These are phyloP conservation scores for Scortechinia acanthostroma DNA, from an alignment of 2,329 filamentous ascomycete species.

Conservation along the genomic window DNA sequence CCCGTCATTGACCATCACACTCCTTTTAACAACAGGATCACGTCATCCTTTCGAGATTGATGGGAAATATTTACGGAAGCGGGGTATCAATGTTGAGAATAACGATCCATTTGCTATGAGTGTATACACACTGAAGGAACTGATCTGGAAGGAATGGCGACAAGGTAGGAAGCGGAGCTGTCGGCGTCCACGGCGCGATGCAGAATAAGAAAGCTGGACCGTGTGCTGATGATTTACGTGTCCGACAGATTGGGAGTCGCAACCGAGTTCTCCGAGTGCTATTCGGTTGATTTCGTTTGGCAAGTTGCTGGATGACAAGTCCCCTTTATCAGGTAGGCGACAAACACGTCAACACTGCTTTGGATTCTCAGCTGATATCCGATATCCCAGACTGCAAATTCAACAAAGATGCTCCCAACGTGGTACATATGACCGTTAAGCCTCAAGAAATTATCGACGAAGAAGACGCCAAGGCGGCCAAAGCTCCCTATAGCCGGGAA, in stretches of 20 bases:
- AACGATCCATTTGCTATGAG: conserved; percentile 2
- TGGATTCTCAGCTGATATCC: background rate
- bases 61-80: conserved; percentile 2
- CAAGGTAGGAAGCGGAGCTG: background rate
- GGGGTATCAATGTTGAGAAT: background rate
- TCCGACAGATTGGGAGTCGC: background rate
- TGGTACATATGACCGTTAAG: background rate
- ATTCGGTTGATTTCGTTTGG: conserved; percentile 1
- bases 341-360: too few relatives aligned
- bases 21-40: background rate
- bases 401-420: background rate
- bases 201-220: background rate
- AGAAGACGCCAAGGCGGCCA: background rate
- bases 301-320: background rate
- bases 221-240: background rate
- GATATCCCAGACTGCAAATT: background rate
- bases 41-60: conserved; percentile 1
- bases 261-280: background rate
- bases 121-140: background rate
- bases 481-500: background rate
- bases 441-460: conserved; percentile 2
- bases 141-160: conserved; percentile 1
- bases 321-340: conserved; percentile 1
- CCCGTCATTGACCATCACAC: background rate
- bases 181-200: background rate